A percentile compares a stretch with the other conserved stretches of the same genome.
Evolutionary conservation across 192 early-diverging fungal species (phyloP).

Genomic region (Glomus cerebriforme): DNA sequence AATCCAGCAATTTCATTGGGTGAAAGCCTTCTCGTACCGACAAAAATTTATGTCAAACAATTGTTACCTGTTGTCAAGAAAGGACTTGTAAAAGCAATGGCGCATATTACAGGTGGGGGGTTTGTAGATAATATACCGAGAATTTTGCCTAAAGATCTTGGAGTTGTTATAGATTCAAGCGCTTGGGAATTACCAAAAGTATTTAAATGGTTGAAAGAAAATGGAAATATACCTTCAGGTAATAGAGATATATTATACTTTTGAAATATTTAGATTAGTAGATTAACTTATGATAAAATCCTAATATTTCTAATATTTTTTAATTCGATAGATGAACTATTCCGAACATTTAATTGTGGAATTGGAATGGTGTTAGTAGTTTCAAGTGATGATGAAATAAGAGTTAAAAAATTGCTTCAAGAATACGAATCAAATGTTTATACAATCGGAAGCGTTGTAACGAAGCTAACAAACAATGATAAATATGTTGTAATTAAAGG

Average conservation of each 20-base stretch:
- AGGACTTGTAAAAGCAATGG: conserved; percentile 90
- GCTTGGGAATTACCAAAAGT: conserved; percentile 86
- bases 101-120: conserved; percentile 98
- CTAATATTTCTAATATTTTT: conserved; percentile 9
- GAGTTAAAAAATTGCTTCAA: conserved; percentile 60
- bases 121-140: conserved; percentile 98
- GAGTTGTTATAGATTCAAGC: conserved; percentile 80
- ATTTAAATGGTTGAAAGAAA: conserved; percentile 91
- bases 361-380: conserved; percentile 97
- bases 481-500: conserved; percentile 52
- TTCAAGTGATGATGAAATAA: conserved; percentile 57
- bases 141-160: conserved; percentile 81
- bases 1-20: conserved; percentile 70
- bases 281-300: neutral
- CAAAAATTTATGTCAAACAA: conserved; percentile 94
- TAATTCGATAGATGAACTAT: conserved; percentile 75
- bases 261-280: neutral
- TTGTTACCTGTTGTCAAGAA: conserved; percentile 79
- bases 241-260: conserved; percentile 13
- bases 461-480: conserved; percentile 49
- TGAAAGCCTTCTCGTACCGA: conserved; percentile 87
- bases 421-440: conserved; percentile 61
- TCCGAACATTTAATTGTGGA: conserved; percentile 99
- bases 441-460: conserved; percentile 68
- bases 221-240: conserved; percentile 76